Base-by-base conservation (phyloP, 2,329 filamentous ascomycete species). In the Emergomyces pasteurianus region DNA sequence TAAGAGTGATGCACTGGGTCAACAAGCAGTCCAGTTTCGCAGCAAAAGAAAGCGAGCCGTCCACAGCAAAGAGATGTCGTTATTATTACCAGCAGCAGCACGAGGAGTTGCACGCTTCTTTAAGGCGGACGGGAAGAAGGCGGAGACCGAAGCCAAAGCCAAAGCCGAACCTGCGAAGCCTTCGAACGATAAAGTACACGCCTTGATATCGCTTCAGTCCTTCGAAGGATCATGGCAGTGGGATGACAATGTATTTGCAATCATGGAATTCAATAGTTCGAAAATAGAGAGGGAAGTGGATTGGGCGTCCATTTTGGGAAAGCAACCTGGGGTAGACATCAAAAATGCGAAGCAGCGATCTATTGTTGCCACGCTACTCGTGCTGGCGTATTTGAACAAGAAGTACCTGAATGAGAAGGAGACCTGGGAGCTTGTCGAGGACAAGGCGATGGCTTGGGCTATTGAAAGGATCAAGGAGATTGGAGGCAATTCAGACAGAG, bases 351-450 rank as follows among this genome's bases (percentile, higher is more conserved):
- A 43, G 43, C 55, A 43, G 55, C 49, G 56, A 31, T 28, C 38
- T 5, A 42, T 66, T 23, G 60, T 58, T 42, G 64, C 63, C 1
- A 79, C 79, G 0, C 71, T 71, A 0, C 58, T 81, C 34, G 80
- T 78, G 1, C 60, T 86, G 8, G 74, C 70, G 1, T 82, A 74
- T 62, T 69, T 88, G 63, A 77, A 82, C 66, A 69, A 58, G 47
- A 78, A 74, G 60, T 65, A 83, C 61, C 65, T 42, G 0, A 71
- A 64, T 0, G 75, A 82, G 58, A 73, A 75, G 68, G 85, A 84
- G 2, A 77, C 78, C 7, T 89, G 85, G 85, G 84, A 86, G 63
- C 75, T 88, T 76, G 72, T 88, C 46, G 82, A 80, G 18, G 79
- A 81, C 10, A 87, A 87, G 75, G 84, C 82, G 0, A 76, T 73